Base-by-base conservation (phyloP, 176 grass and related monocot genomes). In the Panicum miliaceum region DNA sequence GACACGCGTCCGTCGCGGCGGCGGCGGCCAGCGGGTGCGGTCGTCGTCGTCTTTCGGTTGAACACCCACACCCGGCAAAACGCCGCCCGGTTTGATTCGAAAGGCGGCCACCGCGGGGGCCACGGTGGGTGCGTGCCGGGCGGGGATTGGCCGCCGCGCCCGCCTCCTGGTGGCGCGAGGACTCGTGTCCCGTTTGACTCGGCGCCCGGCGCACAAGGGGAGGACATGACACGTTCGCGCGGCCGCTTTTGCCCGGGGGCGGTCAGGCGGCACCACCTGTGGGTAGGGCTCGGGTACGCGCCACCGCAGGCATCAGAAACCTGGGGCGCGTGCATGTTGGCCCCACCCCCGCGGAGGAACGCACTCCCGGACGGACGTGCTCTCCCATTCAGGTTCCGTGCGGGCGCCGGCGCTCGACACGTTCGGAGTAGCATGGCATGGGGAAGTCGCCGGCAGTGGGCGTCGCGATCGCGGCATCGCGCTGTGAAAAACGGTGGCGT, bases 161-260 rank as follows among this genome's bases (percentile, higher is more conserved):
- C 48, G 1, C 4, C n/a, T 27, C 11, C 12, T 15, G 27, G 2
- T 36, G 18, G 43, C 27, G 20, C 59, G 26, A 79, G 76, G 59
- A 79, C 76, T 50, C 76, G 76, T 51, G 61, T 66, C 76, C 41
- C 60, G 8, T 47, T 79, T 64, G 41, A 64, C 76, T 61, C 18
- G 38, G 57, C 34, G 51, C 18, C 10, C 10, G 46, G 25, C 45
- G 43, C 25, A 2, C 10, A 12, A 7, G 0, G 20, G 22, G n/a
- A 12, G 3, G 71, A 76, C 73, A 76, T 4, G 75, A 26, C 53
- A 77, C 53, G 74, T 60, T 60, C 8, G 35, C 12, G 6, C 5
- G 15, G 4, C 19, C 12, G 18, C 35, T 38, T 36, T 59, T 59
- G 22, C 35, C 73, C 2, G 16, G 50, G 50, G 15, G 1, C 4